phyloP scores from a whole-genome alignment of 129 eudicot genomes.

The Tagetes patula region DNA sequence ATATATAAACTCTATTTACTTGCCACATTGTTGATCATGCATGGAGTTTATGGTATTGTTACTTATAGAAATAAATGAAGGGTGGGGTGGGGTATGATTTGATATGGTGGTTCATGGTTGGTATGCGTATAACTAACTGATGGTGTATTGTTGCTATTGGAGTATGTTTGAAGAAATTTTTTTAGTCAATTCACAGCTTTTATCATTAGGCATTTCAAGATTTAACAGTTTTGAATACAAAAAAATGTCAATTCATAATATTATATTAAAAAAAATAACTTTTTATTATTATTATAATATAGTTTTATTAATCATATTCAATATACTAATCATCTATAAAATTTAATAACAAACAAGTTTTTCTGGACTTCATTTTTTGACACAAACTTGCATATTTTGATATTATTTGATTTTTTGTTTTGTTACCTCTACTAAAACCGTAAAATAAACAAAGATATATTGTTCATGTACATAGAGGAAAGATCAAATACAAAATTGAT shows the following conservation, averaged over 20 bases:
- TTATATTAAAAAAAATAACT: too few relatives aligned
- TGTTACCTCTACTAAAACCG: too few relatives aligned
- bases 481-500: too few relatives aligned
- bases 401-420: too few relatives aligned
- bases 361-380: too few relatives aligned
- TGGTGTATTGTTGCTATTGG: slow-evolving; percentile 30
- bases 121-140: slow-evolving; percentile 38
- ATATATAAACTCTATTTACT: slow-evolving; percentile 1
- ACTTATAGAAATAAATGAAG: slow-evolving; percentile 32
- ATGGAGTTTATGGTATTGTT: slow-evolving; percentile 25
- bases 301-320: not conserved
- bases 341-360: not conserved
- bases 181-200: not conserved
- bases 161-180: slow-evolving; percentile 30
- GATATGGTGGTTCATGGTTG: slow-evolving; percentile 35
- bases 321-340: not conserved
- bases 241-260: too few relatives aligned
- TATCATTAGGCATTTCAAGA: slow-evolving; percentile 20
- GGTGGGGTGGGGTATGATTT: slow-evolving; percentile 24
- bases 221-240: too few relatives aligned
- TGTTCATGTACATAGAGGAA: too few relatives aligned
- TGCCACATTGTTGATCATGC: slow-evolving; percentile 21
- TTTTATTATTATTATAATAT: too few relatives aligned
- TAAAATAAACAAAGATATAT: too few relatives aligned
- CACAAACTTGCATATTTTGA: too few relatives aligned